These are phyloP conservation scores for Hymenoscyphus occultus DNA, from an alignment of 2,329 filamentous ascomycete genomes.

Conservation along the genomic window DNA sequence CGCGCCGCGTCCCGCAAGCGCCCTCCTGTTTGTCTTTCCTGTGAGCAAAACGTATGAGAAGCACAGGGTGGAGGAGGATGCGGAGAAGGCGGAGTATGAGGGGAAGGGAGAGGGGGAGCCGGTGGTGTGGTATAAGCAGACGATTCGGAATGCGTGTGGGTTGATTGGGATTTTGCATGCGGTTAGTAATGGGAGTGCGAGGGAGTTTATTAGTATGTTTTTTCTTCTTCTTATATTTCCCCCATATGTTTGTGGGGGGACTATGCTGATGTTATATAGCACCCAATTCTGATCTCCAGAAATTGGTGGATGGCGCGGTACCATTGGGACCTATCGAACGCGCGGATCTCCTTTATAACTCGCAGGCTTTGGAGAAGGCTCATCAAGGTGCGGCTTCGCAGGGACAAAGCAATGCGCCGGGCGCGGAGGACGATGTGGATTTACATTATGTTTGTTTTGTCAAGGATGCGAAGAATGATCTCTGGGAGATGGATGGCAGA, in stretches of 20 bases:
- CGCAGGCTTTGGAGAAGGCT: conserved; percentile 69
- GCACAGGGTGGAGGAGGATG: conserved; percentile 72
- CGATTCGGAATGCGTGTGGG: conserved; percentile 89
- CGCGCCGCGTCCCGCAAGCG: conserved; percentile 82
- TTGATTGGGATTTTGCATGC: conserved; percentile 86
- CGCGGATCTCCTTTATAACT: conserved; percentile 73
- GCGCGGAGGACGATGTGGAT: conserved; percentile 74
- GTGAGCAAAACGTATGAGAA: conserved; percentile 76
- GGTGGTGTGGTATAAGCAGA: conserved; percentile 92
- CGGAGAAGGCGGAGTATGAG: conserved; percentile 56
- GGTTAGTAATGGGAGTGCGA: conserved; percentile 72
- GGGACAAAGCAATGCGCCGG: conserved; percentile 75
- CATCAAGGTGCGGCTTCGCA: conserved; percentile 73
- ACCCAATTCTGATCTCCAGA: conserved; percentile 46
- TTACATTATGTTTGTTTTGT: conserved; percentile 96
- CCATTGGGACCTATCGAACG: conserved; percentile 64
- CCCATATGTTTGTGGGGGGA: conserved; percentile 63
- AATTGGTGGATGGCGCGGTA: conserved; percentile 66
- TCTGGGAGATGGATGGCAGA: conserved; percentile 70
- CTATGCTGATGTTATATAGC: conserved; percentile 27
- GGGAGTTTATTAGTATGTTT: conserved; percentile 68
- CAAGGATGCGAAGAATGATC: conserved; percentile 61
- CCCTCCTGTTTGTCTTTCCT: conserved; percentile 89
- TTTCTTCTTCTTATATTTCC: conserved; percentile 38
- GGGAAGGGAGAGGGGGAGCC: conserved; percentile 69